Evolutionary conservation across 2,329 filamentous ascomycete species (phyloP).

Genomic region (Tolypocladium ovalisporum): DNA sequence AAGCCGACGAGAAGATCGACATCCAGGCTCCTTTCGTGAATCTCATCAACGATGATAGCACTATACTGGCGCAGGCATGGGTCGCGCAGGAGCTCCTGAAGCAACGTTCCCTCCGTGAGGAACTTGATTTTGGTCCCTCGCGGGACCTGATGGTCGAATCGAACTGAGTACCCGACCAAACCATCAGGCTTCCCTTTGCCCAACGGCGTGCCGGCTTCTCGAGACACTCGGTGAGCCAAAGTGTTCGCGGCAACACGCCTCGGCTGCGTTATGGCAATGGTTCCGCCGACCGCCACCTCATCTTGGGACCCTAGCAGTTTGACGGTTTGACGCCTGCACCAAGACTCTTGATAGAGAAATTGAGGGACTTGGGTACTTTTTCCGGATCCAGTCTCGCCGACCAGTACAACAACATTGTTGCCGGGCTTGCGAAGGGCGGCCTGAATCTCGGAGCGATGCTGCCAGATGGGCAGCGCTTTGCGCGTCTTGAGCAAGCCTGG

Average conservation of each 20-base stretch:
- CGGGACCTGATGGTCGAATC: slow-evolving; percentile 84
- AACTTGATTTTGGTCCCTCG: slow-evolving; percentile 82
- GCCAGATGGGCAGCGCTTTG: slow-evolving; percentile 71
- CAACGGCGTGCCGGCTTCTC: slow-evolving; percentile 54
- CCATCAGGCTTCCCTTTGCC: slow-evolving; percentile 28
- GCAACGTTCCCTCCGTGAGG: slow-evolving; percentile 88
- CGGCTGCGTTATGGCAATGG: slow-evolving; percentile 90
- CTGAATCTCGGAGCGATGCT: slow-evolving; percentile 59
- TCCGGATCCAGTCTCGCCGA: slow-evolving; percentile 91
- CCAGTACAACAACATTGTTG: slow-evolving; percentile 69
- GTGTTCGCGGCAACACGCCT: slow-evolving; percentile 89
- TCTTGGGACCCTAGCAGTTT: slow-evolving; percentile 27
- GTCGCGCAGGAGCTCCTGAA: slow-evolving; percentile 87
- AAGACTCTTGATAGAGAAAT: slow-evolving; percentile 67
- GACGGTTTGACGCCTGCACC: slow-evolving; percentile 57
- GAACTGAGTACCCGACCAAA: slow-evolving; percentile 81
- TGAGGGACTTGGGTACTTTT: slow-evolving; percentile 97
- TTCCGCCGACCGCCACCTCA: slow-evolving; percentile 54
- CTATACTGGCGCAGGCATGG: slow-evolving; percentile 76
- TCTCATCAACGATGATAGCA: slow-evolving; percentile 86
- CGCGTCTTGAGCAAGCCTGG: slow-evolving; percentile 34
- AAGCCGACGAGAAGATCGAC: slow-evolving; percentile 89
- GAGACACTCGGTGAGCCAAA: slow-evolving; percentile 75
- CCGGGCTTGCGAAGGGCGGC: slow-evolving; percentile 39
- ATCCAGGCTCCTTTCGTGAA: slow-evolving; percentile 91